Evolutionary conservation across 1,284 basidiomycete species (phyloP), one percentile per base, ranked within the genome.

Genomic region (Fomitopsis betulina): DNA sequence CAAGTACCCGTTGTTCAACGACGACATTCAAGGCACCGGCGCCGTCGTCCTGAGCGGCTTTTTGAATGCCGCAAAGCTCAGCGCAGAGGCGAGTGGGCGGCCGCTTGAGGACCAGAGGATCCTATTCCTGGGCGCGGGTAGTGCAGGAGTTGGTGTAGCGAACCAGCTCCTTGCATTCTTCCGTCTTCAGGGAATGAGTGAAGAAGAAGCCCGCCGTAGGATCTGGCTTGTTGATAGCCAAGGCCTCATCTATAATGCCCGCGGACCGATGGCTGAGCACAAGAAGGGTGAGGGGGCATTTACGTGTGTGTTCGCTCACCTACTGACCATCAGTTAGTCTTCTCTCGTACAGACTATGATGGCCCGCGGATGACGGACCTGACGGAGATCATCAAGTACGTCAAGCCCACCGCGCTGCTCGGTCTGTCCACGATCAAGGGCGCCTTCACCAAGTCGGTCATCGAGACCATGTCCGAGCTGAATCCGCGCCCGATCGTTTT

Each of bases 401-500:
- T 97, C 62, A 84, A 91, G 73, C 96, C 96, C 10, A 98, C 96
- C 19, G 94, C 92, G 13, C 81, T 98, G 33, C 80, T 98, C 61
- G 95, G 96, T 56, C 85, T 98, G 35, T 95, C 92, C 21, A 97
- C 95, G 25, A 88, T 91, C 63, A 84, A 84, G 64, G 87, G 87
- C 51, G 91, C 94, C 1, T 98, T 98, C 76, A 84, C 79, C 60
- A 79, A 88, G 58, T 76, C 81, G 12, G 88, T 94, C 56, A 84
- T 98, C 61, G 79, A 85, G 65, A 77, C 83, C 12, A 96, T 98
- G 94, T 85, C 89, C n/a, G 80, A 83, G 53, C 79, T 92, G 65
- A 97, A 96, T 76, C 78, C 84, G 21, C 84, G 88, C 23, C 95
- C 96, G 27, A 96, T 97, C 78, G 87, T 98, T 72, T 97, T 98